phyloP scores from a whole-genome alignment of 2,329 filamentous ascomycete genomes.

The Polychaeton citri region DNA sequence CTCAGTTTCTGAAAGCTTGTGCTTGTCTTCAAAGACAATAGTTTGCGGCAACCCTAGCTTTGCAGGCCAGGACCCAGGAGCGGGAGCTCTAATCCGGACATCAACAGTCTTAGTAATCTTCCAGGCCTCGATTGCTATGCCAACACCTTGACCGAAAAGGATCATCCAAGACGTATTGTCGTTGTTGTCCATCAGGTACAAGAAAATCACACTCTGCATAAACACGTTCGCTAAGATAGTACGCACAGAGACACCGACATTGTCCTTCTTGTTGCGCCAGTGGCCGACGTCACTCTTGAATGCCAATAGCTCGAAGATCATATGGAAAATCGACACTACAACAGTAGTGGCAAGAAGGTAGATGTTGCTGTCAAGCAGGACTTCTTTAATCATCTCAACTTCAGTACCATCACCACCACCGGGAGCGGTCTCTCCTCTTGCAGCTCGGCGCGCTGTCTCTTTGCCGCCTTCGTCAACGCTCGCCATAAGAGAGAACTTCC shows the following conservation, averaged over 20 bases:
- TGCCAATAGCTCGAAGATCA: conserved; percentile 87
- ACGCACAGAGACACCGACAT: conserved; percentile 88
- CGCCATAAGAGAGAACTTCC: conserved; percentile 81
- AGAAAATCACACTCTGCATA: conserved; percentile 91
- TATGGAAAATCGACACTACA: conserved; percentile 75
- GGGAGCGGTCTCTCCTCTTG: conserved; percentile 55
- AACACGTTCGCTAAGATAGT: conserved; percentile 95
- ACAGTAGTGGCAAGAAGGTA: conserved; percentile 77
- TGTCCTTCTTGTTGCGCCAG: conserved; percentile 99
- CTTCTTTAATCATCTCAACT: conserved; percentile 94
- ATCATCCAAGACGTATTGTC: conserved; percentile 99
- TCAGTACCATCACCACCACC: conserved; percentile 81
- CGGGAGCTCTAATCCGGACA: conserved; percentile 60
- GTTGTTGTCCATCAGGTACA: conserved; percentile 94
- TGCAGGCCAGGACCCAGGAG: conserved; percentile 50
- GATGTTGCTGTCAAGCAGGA: conserved; percentile 85
- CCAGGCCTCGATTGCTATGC: conserved; percentile 70
- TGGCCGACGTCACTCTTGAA: conserved; percentile 97
- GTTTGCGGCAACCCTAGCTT: conserved; percentile 47
- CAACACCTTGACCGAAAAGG: conserved; percentile 78
- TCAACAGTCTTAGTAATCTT: conserved; percentile 95
- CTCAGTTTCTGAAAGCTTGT: conserved; percentile 87
- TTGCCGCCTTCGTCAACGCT: conserved; percentile 81
- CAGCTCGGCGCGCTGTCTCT: conserved; percentile 64
- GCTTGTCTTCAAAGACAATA: conserved; percentile 87